Evolutionary conservation across 768 basidiomycete genomes (phyloP), one percentile per base, ranked within the genome.

Genomic region (Daedaleopsis nitida): DNA sequence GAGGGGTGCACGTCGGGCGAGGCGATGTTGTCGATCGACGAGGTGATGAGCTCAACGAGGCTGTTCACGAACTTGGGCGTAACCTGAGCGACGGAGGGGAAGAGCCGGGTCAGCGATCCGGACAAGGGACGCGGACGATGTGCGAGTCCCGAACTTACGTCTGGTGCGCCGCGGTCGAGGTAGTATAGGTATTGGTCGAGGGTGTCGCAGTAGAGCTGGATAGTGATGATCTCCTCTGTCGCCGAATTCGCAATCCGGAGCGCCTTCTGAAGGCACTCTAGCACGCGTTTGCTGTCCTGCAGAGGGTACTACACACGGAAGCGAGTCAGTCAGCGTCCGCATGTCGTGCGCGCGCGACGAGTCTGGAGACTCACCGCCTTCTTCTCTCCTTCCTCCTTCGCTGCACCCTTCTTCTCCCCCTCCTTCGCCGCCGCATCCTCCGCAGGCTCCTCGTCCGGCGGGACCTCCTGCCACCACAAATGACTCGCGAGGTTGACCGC

Each of bases 221-320:
- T 89, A 3, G 93, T 98, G 42, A 97, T 92, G 64, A 98, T 92
- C 69, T 98, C 96, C 74, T 98, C 97, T 55, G 94, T 96, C 24
- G 93, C 93, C 3, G 94, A 95, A 69, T 96, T 95, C 6, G 97
- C 97, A 68, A 97, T 98, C 2, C 96, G 86, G 24, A 98, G 81
- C 4, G 95, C 92, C 73, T 98, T 98, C 73, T 99, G 97, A 35
- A 99, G 80, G 71, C 97, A 99, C 74, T 99, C 97, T 35, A 99
- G 79, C 0, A 99, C 96, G 23, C 97, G 92, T 70, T 98, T 98
- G 75, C 95, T 96, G 71, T 99, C 97, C 66, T 94, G 89, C 70
- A 91, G 89, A 45, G 91, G 91, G 69, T 86, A 90, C 91, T 91
- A 63, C 56, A 45, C 52, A 55, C 27, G 27, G 37, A 10, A 5